Evolutionary conservation across 2,329 filamentous ascomycete species (phyloP).

Genomic region (Talaromyces marneffei): DNA sequence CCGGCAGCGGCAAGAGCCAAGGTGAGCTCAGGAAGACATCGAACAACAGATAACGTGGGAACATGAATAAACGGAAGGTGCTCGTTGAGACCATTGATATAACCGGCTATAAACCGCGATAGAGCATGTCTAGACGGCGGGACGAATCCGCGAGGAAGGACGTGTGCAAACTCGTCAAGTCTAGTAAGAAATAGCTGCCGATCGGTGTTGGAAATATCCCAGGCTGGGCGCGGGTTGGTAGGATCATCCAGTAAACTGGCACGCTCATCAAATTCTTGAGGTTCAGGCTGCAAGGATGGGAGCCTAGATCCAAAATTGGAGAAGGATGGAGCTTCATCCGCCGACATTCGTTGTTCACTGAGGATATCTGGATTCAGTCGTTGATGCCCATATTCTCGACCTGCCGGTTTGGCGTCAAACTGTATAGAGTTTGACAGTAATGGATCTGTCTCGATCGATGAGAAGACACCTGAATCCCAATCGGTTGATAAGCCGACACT

Average conservation of each 20-base stretch:
- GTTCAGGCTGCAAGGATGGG: constrained; percentile 44
- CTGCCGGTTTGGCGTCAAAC: constrained; percentile 31
- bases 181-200: constrained; percentile 41
- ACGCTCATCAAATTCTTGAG: constrained; percentile 41
- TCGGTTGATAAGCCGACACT: constrained; percentile 46
- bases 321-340: constrained; percentile 41
- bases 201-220: constrained; percentile 44
- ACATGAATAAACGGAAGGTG: constrained; percentile 50
- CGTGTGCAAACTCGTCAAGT: constrained; percentile 41
- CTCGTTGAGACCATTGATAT: constrained; percentile 47
- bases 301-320: constrained; percentile 46
- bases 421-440: constrained; percentile 33
- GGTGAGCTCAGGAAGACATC: constrained; percentile 44
- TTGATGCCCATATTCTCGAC: constrained; percentile 25
- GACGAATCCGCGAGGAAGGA: constrained; percentile 43
- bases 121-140: constrained; percentile 46
- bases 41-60: constrained; percentile 43
- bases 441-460: constrained; percentile 34
- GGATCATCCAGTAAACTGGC: constrained; percentile 37
- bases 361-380: constrained; percentile 37
- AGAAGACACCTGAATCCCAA: constrained; percentile 46
- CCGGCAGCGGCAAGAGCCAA: constrained; percentile 48
- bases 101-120: constrained; percentile 47
- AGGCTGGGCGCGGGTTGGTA: constrained; percentile 36
- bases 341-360: constrained; percentile 31